A percentile compares a stretch with the other conserved stretches of the same genome.
phyloP scores from a whole-genome alignment of 108 stramenopile genomes.

The Nannochloropsis salina region DNA sequence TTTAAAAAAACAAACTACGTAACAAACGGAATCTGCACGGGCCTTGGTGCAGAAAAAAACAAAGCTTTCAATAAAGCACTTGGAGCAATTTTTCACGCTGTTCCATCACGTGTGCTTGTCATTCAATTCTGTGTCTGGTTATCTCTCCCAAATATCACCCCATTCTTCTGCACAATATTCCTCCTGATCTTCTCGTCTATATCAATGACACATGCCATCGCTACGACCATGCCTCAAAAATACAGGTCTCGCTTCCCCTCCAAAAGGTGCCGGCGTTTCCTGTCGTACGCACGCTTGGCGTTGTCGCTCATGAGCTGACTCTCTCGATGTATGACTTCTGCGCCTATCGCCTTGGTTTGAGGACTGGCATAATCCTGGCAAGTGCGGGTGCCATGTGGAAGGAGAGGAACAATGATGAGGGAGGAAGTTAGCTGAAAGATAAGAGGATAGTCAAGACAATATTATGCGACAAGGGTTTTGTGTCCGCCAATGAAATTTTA shows the following conservation, averaged over 20 bases:
- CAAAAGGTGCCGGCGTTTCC: conserved; percentile 1
- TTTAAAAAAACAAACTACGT: too few relatives aligned
- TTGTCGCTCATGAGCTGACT: neutral
- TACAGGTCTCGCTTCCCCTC: neutral
- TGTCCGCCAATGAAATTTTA: too few relatives aligned
- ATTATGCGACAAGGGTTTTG: too few relatives aligned
- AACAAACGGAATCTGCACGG: too few relatives aligned
- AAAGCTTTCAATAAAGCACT: too few relatives aligned
- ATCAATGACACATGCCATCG: neutral
- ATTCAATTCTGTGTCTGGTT: too few relatives aligned
- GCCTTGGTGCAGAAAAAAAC: too few relatives aligned
- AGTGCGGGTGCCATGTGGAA: neutral
- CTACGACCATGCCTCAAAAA: neutral
- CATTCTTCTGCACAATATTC: neutral
- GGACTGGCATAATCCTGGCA: conserved; percentile 1
- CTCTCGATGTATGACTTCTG: neutral
- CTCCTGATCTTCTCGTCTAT: neutral
- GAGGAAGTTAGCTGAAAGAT: neutral
- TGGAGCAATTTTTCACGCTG: too few relatives aligned
- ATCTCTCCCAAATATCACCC: too few relatives aligned
- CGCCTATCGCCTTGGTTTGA: neutral
- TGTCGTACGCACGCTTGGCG: conserved; percentile 3
- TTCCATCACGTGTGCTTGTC: too few relatives aligned
- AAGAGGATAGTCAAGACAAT: neutral
- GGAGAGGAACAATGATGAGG: neutral